These are phyloP conservation scores for Rhynchosporium secalis DNA, from an alignment of 2,329 filamentous ascomycete species.

Conservation along the genomic window DNA sequence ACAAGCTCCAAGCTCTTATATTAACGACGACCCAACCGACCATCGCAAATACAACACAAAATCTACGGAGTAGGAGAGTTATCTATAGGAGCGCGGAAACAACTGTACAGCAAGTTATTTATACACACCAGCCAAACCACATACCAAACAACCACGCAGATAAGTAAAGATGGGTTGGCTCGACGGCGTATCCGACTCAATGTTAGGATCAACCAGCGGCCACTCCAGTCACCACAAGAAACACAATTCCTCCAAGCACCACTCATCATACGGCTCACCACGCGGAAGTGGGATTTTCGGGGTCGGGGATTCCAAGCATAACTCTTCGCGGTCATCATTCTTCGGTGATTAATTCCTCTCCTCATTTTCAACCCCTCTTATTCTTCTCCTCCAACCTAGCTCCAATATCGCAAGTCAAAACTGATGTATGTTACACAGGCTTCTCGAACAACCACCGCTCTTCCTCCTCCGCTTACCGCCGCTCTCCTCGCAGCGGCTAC, in stretches of 20 bases:
- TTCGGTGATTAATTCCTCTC: constrained; percentile 13
- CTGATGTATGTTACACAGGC: constrained; percentile 4
- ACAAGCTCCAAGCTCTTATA: too few relatives aligned
- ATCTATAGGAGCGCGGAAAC: too few relatives aligned
- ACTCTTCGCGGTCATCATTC: constrained; percentile 48
- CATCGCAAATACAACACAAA: too few relatives aligned
- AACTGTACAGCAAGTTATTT: too few relatives aligned
- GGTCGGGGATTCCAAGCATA: constrained; percentile 42
- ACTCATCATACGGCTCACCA: background rate
- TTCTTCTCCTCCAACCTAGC: background rate
- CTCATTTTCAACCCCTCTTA: background rate
- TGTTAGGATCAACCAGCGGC: constrained; percentile 32
- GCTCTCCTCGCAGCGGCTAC: constrained; percentile 79
- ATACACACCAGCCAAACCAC: too few relatives aligned
- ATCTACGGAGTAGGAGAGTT: too few relatives aligned
- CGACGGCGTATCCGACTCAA: constrained; percentile 41
- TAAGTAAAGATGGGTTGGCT: constrained; percentile 47
- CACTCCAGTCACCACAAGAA: constrained; percentile 20
- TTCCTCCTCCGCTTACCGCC: constrained; percentile 67
- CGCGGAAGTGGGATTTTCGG: constrained; percentile 43
- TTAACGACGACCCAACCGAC: too few relatives aligned
- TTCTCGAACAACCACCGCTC: constrained; percentile 30
- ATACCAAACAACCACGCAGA: background rate
- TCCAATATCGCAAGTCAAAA: background rate
- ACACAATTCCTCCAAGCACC: constrained; percentile 10